Conservation (phyloP, 2,329 filamentous ascomycete genomes). For the Colletotrichum sp. region DNA sequence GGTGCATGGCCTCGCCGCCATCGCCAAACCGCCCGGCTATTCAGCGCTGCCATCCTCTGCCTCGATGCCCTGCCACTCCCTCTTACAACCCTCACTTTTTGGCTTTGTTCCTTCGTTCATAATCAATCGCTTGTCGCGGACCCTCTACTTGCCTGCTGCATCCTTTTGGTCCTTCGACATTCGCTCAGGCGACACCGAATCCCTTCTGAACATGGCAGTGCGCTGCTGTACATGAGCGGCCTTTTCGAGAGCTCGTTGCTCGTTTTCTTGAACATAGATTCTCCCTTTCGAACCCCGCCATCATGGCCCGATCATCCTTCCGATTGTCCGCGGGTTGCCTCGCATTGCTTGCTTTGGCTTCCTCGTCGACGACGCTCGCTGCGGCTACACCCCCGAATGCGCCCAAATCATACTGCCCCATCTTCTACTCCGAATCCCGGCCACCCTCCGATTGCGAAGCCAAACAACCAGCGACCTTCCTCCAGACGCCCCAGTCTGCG, state of each 20-base stretch:
- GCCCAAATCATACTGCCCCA: constrained; percentile 16
- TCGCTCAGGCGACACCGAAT: neutral
- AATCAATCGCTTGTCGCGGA: neutral
- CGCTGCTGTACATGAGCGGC: constrained; percentile 13
- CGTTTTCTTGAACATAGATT: neutral
- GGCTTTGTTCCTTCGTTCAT: neutral
- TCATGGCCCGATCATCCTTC: neutral
- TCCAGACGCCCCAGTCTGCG: neutral
- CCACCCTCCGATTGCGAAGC: constrained; percentile 11
- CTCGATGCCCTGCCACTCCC: neutral
- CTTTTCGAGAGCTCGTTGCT: constrained; percentile 15
- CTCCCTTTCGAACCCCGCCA: neutral
- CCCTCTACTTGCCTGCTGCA: neutral
- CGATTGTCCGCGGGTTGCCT: neutral
- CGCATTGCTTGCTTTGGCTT: neutral
- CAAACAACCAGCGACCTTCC: constrained; percentile 6
- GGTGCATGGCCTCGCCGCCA: constrained; percentile 3
- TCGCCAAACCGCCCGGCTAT: constrained; percentile 5
- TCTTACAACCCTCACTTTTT: neutral
- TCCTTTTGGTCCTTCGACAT: neutral
- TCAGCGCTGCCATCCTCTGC: neutral
- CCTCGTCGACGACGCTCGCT: neutral
- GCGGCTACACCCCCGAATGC: neutral
- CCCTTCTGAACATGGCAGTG: constrained; percentile 19
- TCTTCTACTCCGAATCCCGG: constrained; percentile 18